Percentiles rank a stretch among this genome's conserved stretches.
phyloP scores from a whole-genome alignment of 805 yeast species.

The Candida dendrica region DNA sequence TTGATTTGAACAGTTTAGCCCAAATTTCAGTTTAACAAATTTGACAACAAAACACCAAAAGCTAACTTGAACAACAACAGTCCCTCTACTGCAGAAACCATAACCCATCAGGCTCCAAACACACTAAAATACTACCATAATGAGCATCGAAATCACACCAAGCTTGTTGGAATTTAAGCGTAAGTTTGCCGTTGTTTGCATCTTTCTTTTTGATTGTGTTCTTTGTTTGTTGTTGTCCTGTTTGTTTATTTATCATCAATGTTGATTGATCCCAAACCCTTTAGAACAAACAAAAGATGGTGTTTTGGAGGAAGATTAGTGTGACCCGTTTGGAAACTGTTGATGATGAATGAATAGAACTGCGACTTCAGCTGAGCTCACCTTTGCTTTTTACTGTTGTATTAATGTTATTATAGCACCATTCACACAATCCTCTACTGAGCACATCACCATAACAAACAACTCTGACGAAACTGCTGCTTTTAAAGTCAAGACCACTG shows the following conservation, averaged over 20 bases:
- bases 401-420: conserved; percentile 44
- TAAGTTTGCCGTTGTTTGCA: conserved; percentile 34
- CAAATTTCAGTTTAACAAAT: too few relatives aligned
- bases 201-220: background rate
- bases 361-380: too few relatives aligned
- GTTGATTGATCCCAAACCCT: background rate
- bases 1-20: too few relatives aligned
- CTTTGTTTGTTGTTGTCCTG: background rate
- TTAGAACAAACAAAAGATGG: too few relatives aligned
- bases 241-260: background rate
- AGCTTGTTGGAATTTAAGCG: conserved; percentile 68
- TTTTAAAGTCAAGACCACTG: conserved; percentile 96
- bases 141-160: conserved; percentile 63
- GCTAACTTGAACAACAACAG: background rate
- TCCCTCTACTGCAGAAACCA: background rate
- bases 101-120: background rate
- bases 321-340: too few relatives aligned
- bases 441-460: conserved; percentile 42
- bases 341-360: too few relatives aligned
- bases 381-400: background rate
- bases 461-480: conserved; percentile 60
- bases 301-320: too few relatives aligned
- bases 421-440: conserved; percentile 64
- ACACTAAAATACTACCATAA: background rate
- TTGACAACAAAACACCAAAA: too few relatives aligned